Evolutionary conservation across 768 basidiomycete species (phyloP), one percentile per base, ranked within the genome.

Genomic region (Psilocybe azurescens): DNA sequence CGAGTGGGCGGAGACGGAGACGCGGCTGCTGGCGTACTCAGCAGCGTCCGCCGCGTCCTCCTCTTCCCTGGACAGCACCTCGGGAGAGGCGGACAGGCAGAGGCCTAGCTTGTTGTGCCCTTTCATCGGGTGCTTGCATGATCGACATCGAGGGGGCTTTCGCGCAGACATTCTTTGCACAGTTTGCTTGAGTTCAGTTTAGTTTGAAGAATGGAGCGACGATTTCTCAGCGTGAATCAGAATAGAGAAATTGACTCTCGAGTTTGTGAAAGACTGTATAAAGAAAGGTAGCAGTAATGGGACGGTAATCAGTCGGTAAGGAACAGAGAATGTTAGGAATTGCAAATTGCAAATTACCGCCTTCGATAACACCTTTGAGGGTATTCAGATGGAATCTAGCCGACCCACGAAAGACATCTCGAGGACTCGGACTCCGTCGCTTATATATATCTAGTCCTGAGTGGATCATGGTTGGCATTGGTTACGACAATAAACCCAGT

Each of bases 311-410:
- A 51, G 50, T 51, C 6, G 33, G 33, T 36, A 53, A 53, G 52
- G 52, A 53, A 53, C 52, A 38, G 33, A n/a, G 52, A 53, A 53
- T 53, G 52, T 38, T 53, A 16, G 33, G 28, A 51, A 13, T 51
- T 51, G 50, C 16, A 53, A 53, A 53, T 53, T 53, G 32, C 33
- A 53, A 53, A 53, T 53, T 53, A 38, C 32, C 52, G 36, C 52
- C 52, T 53, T 36, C n/a, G n/a, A 33, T 53, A 33, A 10, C 52
- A 14, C 32, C 52, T 44, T 53, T 53, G 50, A 51, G 29, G 24
- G 29, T 2, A 24, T 24, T 24, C 24, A 51, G 50, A 51, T 51
- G 28, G 30, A 30, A 28, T 51, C 28, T 28, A 20, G 29, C 28
- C 50, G 50, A 51, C 50, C 50, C 5, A 29, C 29, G 16, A 51